phyloP scores from a whole-genome alignment of 2,329 filamentous ascomycete species.

The Diplodia corticola region DNA sequence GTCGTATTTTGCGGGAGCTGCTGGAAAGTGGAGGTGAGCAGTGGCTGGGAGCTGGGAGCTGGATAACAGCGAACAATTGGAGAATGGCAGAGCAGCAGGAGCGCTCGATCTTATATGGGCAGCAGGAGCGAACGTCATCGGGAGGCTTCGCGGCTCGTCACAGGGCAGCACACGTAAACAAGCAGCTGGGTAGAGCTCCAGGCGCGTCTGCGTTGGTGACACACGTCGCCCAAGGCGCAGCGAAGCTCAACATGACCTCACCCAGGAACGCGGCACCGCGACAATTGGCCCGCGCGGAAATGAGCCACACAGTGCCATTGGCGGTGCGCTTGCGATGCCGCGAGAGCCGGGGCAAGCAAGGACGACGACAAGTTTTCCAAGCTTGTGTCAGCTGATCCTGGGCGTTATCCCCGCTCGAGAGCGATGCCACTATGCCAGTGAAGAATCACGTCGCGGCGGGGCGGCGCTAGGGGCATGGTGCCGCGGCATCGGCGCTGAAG shows the following conservation, averaged over 20 bases:
- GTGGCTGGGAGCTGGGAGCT: background rate
- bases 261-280: background rate
- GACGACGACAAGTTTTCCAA: background rate
- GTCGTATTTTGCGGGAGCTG: background rate
- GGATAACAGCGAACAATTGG: slow-evolving; percentile 4
- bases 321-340: slow-evolving; percentile 3
- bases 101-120: slow-evolving; percentile 7
- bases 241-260: slow-evolving; percentile 13
- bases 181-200: background rate
- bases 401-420: background rate
- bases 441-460: background rate
- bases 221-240: background rate
- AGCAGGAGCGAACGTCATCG: background rate
- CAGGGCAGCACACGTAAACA: slow-evolving; percentile 10
- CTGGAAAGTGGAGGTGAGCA: background rate
- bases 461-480: background rate
- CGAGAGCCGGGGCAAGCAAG: slow-evolving; percentile 9
- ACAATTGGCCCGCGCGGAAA: slow-evolving; percentile 8
- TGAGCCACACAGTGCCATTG: slow-evolving; percentile 4
- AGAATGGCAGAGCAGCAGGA: background rate
- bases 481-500: slow-evolving; percentile 1
- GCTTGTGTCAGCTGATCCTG: slow-evolving; percentile 4
- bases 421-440: background rate
- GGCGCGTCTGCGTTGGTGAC: background rate
- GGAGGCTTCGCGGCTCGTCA: background rate